Percentiles rank a stretch among this genome's conserved stretches.
Conservation (phyloP, 345 rosid species). For the Durio zibethinus region DNA sequence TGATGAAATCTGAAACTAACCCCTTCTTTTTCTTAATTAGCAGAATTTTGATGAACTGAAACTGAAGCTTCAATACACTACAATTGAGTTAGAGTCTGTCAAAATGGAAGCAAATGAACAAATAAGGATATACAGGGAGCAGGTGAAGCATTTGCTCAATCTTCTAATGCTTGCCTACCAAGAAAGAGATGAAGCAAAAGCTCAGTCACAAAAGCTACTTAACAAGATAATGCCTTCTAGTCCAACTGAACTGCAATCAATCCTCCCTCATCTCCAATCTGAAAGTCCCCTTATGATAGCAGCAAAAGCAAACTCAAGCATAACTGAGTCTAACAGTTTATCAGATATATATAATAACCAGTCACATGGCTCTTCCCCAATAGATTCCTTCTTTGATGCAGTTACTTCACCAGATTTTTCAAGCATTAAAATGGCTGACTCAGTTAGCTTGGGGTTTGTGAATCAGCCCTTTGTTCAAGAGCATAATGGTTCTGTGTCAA, state of each 20-base stretch:
- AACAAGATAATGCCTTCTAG: constrained; percentile 36
- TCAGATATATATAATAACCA: constrained; percentile 47
- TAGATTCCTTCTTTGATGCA: constrained; percentile 64
- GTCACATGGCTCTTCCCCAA: constrained; percentile 64
- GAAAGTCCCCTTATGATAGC: constrained; percentile 26
- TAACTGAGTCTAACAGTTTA: constrained; percentile 71
- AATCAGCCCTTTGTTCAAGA: constrained; percentile 31
- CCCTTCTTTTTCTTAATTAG: neutral
- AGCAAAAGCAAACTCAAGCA: constrained; percentile 63
- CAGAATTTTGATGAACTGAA: constrained; percentile 68
- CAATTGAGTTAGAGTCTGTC: constrained; percentile 57
- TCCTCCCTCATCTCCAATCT: constrained; percentile 16
- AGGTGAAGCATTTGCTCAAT: constrained; percentile 39
- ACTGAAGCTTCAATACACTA: constrained; percentile 60
- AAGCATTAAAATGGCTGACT: constrained; percentile 49
- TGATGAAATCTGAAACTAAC: constrained; percentile 8
- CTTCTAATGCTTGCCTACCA: constrained; percentile 59
- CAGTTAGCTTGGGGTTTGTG: constrained; percentile 24
- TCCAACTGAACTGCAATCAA: constrained; percentile 20
- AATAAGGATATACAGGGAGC: constrained; percentile 47
- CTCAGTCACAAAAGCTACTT: constrained; percentile 53
- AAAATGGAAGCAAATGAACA: constrained; percentile 64
- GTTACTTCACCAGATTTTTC: constrained; percentile 73
- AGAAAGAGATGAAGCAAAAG: constrained; percentile 84
- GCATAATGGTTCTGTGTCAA: constrained; percentile 1